Conservation (phyloP, 1,139 yeast genomes). For the Hemisphaericaspora subhashii region DNA sequence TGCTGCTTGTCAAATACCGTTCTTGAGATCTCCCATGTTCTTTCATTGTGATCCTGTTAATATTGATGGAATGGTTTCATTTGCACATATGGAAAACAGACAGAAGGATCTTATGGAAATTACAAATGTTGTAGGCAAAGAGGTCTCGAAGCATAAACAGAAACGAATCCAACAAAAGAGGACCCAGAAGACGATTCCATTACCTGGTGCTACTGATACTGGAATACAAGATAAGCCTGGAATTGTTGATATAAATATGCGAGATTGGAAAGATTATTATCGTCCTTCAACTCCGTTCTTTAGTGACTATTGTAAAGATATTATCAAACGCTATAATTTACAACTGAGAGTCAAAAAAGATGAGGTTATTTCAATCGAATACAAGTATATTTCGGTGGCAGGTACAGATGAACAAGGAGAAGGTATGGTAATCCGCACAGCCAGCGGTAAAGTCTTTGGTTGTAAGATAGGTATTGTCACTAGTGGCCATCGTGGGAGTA, state of each 20-base stretch:
- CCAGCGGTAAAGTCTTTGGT: slow-evolving; percentile 28
- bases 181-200: slow-evolving; percentile 14
- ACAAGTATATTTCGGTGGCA: slow-evolving; percentile 24
- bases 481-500: slow-evolving; percentile 42
- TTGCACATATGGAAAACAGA: slow-evolving; percentile 33
- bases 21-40: slow-evolving; percentile 50
- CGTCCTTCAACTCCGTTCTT: slow-evolving; percentile 45
- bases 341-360: slow-evolving; percentile 32
- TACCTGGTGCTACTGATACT: slow-evolving; percentile 14
- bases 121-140: slow-evolving; percentile 47
- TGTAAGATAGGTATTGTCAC: slow-evolving; percentile 41
- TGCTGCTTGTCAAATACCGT: slow-evolving; percentile 42
- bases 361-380: slow-evolving; percentile 33
- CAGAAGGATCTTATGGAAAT: slow-evolving; percentile 43
- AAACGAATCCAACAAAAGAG: slow-evolving; percentile 29
- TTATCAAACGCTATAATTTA: slow-evolving; percentile 35
- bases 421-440: slow-evolving; percentile 32
- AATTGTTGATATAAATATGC: slow-evolving; percentile 41
- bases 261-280: slow-evolving; percentile 49
- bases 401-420: slow-evolving; percentile 26
- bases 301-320: slow-evolving; percentile 38
- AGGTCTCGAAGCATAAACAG: slow-evolving; percentile 44
- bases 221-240: slow-evolving; percentile 32
- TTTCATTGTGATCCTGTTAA: slow-evolving; percentile 51
- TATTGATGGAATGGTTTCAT: slow-evolving; percentile 46